A percentile compares a stretch with the other conserved stretches of the same genome.
phyloP scores from a whole-genome alignment of 139 green algal genomes.

The Auxenochlorella pyrenoidosa region DNA sequence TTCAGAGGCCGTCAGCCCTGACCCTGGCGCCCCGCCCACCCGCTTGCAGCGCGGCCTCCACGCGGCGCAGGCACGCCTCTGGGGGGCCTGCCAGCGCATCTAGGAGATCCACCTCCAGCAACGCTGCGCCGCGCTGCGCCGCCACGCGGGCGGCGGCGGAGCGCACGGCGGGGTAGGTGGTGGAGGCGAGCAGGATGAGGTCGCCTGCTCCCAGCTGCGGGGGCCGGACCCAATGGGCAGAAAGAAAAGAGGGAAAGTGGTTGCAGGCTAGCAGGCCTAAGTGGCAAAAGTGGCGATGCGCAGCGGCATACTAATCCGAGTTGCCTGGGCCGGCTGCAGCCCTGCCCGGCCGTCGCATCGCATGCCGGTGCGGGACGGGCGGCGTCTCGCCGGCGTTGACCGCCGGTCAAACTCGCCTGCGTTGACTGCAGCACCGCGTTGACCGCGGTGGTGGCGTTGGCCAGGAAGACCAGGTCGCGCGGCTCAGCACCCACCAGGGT shows the following conservation, averaged over 20 bases:
- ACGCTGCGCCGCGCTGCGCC: constrained; percentile 38
- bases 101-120: constrained; percentile 64
- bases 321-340: no score
- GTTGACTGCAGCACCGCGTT: constrained; percentile 51
- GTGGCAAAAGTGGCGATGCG: no score
- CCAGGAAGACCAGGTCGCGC: constrained; percentile 58
- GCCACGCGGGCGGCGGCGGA: constrained; percentile 44
- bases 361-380: background rate
- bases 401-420: background rate
- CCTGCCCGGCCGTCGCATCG: background rate
- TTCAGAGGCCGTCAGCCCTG: no score
- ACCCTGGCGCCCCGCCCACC: background rate
- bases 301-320: no score
- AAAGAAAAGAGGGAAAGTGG: background rate
- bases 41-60: constrained; percentile 2
- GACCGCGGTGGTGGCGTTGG: constrained; percentile 65
- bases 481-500: constrained; percentile 52
- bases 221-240: background rate
- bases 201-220: constrained; percentile 42
- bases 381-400: no score
- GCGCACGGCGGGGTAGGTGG: constrained; percentile 69
- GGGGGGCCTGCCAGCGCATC: constrained; percentile 36
- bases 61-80: constrained; percentile 8
- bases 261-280: no score
- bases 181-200: constrained; percentile 55